These are phyloP conservation scores for Suillus tomentosus DNA, from an alignment of 768 basidiomycete genomes.

Conservation along the genomic window DNA sequence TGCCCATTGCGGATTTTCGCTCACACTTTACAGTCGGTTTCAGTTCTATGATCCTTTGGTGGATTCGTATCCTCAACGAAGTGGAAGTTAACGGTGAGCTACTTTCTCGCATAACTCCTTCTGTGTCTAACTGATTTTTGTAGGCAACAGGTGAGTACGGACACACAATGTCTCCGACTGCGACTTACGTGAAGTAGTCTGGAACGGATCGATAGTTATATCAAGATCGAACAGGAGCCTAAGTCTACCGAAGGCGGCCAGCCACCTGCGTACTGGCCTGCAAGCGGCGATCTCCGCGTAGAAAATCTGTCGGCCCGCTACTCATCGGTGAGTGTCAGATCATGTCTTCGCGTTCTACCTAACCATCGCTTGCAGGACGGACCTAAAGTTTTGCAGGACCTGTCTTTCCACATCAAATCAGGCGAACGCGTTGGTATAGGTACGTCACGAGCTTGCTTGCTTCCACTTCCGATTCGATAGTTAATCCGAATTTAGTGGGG, in stretches of 20 bases:
- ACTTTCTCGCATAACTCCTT: background rate
- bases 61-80: slow-evolving; percentile 46
- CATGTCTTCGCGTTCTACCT: background rate
- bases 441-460: slow-evolving; percentile 22
- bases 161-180: background rate
- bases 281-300: slow-evolving; percentile 53
- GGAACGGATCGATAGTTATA: slow-evolving; percentile 55
- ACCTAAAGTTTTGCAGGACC: slow-evolving; percentile 54
- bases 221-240: slow-evolving; percentile 59
- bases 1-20: background rate
- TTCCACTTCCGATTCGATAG: background rate
- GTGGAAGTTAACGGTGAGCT: slow-evolving; percentile 45
- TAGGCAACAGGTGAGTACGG: slow-evolving; percentile 18
- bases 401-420: slow-evolving; percentile 52
- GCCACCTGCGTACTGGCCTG: slow-evolving; percentile 69
- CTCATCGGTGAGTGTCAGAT: slow-evolving; percentile 30
- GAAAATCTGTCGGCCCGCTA: slow-evolving; percentile 55
- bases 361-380: slow-evolving; percentile 40
- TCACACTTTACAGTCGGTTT: slow-evolving; percentile 45
- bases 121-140: background rate
- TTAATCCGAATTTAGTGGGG: slow-evolving; percentile 42
- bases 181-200: slow-evolving; percentile 29
- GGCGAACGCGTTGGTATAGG: slow-evolving; percentile 62
- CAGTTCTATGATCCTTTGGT: slow-evolving; percentile 54
- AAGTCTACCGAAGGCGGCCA: slow-evolving; percentile 39